A percentile compares a stretch with the other conserved stretches of the same genome.
Conservation (phyloP, 169 alveolate species). For the Amoebophrya sp. region DNA sequence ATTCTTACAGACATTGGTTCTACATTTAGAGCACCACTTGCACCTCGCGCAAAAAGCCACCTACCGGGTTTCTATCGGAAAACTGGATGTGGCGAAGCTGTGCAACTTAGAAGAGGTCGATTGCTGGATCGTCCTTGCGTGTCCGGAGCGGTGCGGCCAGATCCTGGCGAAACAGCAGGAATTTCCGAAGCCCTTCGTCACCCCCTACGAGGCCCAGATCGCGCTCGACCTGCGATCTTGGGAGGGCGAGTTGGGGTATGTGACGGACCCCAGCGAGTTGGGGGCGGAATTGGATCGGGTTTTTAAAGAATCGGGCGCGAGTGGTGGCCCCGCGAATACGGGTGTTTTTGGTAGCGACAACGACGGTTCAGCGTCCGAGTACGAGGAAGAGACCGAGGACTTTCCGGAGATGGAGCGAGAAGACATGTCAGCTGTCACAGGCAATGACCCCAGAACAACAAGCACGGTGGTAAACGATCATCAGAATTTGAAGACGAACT, state of each 20-base stretch:
- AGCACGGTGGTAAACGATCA: too few species aligned
- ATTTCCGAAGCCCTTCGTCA: background rate
- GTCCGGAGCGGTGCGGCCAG: background rate
- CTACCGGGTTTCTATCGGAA: background rate
- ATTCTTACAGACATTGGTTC: background rate
- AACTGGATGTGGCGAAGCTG: background rate
- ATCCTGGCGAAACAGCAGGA: background rate
- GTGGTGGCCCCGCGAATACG: too few species aligned
- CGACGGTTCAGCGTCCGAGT: too few species aligned
- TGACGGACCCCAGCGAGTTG: background rate
- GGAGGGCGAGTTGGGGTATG: background rate
- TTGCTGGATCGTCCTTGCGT: background rate
- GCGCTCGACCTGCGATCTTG: background rate
- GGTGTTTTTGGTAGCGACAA: too few species aligned
- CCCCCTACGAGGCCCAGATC: background rate
- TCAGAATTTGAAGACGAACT: too few species aligned
- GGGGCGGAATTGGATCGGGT: too few species aligned
- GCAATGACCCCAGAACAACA: too few species aligned
- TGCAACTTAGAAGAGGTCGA: background rate
- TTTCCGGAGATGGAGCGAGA: too few species aligned
- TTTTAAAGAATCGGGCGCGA: too few species aligned
- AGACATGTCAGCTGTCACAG: too few species aligned
- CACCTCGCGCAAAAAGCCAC: background rate
- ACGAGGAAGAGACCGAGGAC: too few species aligned
- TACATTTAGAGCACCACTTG: background rate